These are phyloP conservation scores for Tylopilus intermedius DNA, from an alignment of 768 basidiomycete species.

Conservation along the genomic window DNA sequence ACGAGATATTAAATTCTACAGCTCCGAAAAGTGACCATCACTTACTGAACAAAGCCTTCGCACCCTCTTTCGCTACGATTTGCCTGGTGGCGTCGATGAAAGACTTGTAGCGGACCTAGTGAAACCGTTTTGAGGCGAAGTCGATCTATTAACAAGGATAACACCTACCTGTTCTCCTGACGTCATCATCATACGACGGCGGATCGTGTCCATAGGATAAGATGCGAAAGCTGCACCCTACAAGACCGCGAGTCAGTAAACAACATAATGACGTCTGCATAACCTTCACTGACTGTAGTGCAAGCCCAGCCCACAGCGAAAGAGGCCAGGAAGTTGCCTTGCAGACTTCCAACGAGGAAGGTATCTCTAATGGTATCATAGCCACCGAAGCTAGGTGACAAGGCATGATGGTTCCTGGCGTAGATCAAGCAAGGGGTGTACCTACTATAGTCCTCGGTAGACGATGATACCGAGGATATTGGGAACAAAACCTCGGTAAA, in stretches of 20 bases:
- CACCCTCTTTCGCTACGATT: conserved; percentile 39
- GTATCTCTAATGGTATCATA: conserved; percentile 39
- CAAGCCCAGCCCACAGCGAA: conserved; percentile 40
- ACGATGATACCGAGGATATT: conserved; percentile 39
- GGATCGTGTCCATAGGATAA: conserved; percentile 43
- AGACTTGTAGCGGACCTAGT: conserved; percentile 35
- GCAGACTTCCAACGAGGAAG: conserved; percentile 34
- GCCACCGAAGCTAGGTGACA: conserved; percentile 35
- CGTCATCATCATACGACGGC: conserved; percentile 47
- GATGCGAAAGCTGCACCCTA: conserved; percentile 36
- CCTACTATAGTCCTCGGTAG: conserved; percentile 43
- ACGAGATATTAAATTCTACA: not conserved
- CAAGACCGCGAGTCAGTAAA: not conserved
- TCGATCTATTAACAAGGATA: not conserved
- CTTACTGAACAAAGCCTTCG: conserved; percentile 35
- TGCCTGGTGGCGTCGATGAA: conserved; percentile 37
- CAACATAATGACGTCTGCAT: not conserved
- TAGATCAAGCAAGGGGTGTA: not conserved
- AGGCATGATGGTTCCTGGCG: not conserved
- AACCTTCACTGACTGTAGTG: conserved; percentile 32
- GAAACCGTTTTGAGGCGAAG: not conserved
- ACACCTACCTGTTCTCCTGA: conserved; percentile 31
- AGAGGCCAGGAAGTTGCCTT: conserved; percentile 38
- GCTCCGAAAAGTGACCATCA: not conserved
- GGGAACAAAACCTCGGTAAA: conserved; percentile 41